phyloP scores from a whole-genome alignment of 805 yeast genomes.

The Suhomyces sp. region DNA sequence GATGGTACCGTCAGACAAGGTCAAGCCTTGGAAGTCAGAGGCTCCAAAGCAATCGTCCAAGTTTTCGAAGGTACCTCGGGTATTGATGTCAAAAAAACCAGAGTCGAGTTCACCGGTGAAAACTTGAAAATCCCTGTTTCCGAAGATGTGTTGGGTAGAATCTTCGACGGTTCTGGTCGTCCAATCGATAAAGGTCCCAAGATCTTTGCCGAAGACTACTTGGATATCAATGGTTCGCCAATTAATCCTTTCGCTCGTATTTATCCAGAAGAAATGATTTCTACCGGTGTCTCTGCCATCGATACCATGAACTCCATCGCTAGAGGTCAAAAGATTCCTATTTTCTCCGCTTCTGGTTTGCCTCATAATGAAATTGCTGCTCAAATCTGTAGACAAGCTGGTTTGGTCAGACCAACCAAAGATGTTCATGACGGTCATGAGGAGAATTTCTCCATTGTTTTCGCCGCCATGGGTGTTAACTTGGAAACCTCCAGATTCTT shows the following conservation, averaged over 20 bases:
- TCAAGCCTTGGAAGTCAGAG: constrained; percentile 96
- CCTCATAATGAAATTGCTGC: constrained; percentile 99
- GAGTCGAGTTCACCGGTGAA: constrained; percentile 96
- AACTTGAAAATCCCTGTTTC: constrained; percentile 90
- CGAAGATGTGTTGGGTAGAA: constrained; percentile 96
- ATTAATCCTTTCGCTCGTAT: constrained; percentile 97
- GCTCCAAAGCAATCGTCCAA: constrained; percentile 95
- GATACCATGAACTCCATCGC: constrained; percentile 99
- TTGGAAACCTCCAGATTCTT: constrained; percentile 97
- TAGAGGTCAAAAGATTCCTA: constrained; percentile 99
- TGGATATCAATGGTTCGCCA: constrained; percentile 98
- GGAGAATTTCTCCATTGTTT: constrained; percentile 97
- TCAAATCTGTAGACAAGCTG: constrained; percentile 99
- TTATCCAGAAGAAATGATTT: constrained; percentile 99
- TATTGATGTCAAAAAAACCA: constrained; percentile 95
- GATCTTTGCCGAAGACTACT: constrained; percentile 96
- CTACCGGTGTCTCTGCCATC: constrained; percentile 97
- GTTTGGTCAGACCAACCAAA: constrained; percentile 97
- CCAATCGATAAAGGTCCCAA: constrained; percentile 98
- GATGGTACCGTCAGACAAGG: constrained; percentile 96
- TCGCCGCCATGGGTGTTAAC: constrained; percentile 99
- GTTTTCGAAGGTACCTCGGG: constrained; percentile 99
- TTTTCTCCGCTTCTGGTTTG: constrained; percentile 97
- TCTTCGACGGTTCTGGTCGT: constrained; percentile 98
- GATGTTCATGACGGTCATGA: constrained; percentile 99